A percentile compares a stretch with the other conserved stretches of the same genome.
Evolutionary conservation across 2,329 filamentous ascomycete species (phyloP).

Genomic region (Orbilia oligospora): DNA sequence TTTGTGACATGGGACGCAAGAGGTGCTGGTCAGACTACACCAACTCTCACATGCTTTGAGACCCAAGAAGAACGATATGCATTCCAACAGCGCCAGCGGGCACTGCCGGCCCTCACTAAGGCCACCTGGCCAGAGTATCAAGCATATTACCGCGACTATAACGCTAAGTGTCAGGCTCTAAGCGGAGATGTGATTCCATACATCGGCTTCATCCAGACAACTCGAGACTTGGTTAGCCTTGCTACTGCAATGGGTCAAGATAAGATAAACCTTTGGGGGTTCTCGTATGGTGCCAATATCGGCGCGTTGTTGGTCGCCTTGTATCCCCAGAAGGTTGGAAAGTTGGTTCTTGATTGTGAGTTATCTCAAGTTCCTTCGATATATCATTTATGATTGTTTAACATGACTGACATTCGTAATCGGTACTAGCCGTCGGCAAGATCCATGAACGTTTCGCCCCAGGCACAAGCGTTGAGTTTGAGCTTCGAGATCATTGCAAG

Average conservation of each 20-base stretch:
- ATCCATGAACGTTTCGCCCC: conserved; percentile 43
- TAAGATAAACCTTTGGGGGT: conserved; percentile 50
- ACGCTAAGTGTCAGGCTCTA: conserved; percentile 45
- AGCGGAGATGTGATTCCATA: conserved; percentile 48
- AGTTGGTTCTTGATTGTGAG: conserved; percentile 53
- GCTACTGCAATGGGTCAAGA: conserved; percentile 35
- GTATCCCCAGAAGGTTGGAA: conserved; percentile 42
- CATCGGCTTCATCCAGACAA: conserved; percentile 45
- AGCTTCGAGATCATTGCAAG: conserved; percentile 45
- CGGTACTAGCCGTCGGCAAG: conserved; percentile 39
- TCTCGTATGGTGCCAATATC: conserved; percentile 51
- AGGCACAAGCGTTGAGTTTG: conserved; percentile 51
- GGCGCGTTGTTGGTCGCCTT: conserved; percentile 39
- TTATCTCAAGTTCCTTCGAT: not conserved
- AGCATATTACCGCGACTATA: conserved; percentile 44
- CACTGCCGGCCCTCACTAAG: conserved; percentile 34
- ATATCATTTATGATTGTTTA: not conserved
- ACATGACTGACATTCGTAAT: conserved; percentile 6
- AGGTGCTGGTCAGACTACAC: conserved; percentile 50
- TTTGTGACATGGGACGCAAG: conserved; percentile 57
- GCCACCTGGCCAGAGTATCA: conserved; percentile 42
- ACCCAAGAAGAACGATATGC: conserved; percentile 34
- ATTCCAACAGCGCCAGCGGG: conserved; percentile 35
- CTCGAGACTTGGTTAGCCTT: conserved; percentile 44
- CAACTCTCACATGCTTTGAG: conserved; percentile 49